Conservation (phyloP, 345 rosid genomes). For the Salix exigua region DNA sequence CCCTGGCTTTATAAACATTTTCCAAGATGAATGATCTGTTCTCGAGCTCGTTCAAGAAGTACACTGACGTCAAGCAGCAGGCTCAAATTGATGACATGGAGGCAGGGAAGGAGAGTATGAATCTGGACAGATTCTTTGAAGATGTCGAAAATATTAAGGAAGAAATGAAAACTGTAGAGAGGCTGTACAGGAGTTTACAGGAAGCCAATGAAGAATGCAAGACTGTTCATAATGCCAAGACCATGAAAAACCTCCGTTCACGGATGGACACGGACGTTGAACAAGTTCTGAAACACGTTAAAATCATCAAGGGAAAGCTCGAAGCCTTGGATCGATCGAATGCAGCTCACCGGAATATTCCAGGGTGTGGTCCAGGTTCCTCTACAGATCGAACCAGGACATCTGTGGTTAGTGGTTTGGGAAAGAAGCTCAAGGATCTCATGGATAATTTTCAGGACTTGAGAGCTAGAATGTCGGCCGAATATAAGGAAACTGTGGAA, state of each 20-base stretch:
- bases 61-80: slow-evolving; percentile 65
- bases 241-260: slow-evolving; percentile 54
- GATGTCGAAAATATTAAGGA: slow-evolving; percentile 73
- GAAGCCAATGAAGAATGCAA: slow-evolving; percentile 78
- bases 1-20: not conserved
- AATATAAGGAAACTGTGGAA: slow-evolving; percentile 72
- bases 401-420: slow-evolving; percentile 67
- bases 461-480: slow-evolving; percentile 49
- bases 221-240: slow-evolving; percentile 52
- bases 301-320: slow-evolving; percentile 60
- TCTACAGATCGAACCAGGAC: slow-evolving; percentile 77
- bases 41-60: slow-evolving; percentile 72
- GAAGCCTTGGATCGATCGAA: slow-evolving; percentile 71
- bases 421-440: slow-evolving; percentile 66
- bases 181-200: slow-evolving; percentile 52
- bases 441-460: slow-evolving; percentile 74
- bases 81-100: slow-evolving; percentile 54
- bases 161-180: slow-evolving; percentile 57
- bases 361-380: slow-evolving; percentile 81
- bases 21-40: slow-evolving; percentile 73
- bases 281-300: slow-evolving; percentile 62
- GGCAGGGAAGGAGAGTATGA: slow-evolving; percentile 51
- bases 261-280: slow-evolving; percentile 61
- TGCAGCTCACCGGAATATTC: slow-evolving; percentile 47
- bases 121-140: slow-evolving; percentile 73